A percentile compares a stretch with the other conserved stretches of the same genome.
phyloP scores from a whole-genome alignment of 441 rosid species.

The Francoa sonchifolia region DNA sequence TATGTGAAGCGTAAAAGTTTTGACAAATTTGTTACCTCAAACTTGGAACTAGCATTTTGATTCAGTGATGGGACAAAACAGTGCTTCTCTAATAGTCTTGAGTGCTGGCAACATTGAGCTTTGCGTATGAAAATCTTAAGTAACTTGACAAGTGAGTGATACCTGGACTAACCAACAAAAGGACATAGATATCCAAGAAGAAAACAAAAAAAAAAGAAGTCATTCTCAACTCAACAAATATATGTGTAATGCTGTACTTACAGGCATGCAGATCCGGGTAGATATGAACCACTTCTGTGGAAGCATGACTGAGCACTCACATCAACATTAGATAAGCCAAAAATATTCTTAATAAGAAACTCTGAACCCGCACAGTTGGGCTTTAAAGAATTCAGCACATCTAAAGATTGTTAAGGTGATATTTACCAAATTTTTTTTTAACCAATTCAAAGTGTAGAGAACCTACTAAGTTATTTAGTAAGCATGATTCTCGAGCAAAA shows the following conservation, averaged over 20 bases:
- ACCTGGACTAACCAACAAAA: slow-evolving; percentile 32
- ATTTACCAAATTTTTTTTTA: slow-evolving; percentile 2
- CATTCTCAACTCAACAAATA: not conserved
- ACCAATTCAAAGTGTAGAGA: slow-evolving; percentile 1
- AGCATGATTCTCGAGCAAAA: not conserved
- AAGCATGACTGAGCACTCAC: slow-evolving; percentile 31
- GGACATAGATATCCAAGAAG: not conserved
- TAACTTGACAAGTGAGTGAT: slow-evolving; percentile 41
- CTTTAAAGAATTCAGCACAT: slow-evolving; percentile 31
- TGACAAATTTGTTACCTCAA: slow-evolving; percentile 30
- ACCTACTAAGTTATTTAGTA: slow-evolving; percentile 1
- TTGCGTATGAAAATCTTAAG: slow-evolving; percentile 45
- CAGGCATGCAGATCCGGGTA: slow-evolving; percentile 56
- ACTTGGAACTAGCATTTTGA: slow-evolving; percentile 16
- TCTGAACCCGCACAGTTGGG: slow-evolving; percentile 36
- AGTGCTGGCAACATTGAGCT: slow-evolving; percentile 36
- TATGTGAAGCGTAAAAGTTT: not conserved
- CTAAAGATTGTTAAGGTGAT: slow-evolving; percentile 43
- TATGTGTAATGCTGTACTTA: slow-evolving; percentile 31
- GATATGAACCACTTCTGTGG: slow-evolving; percentile 28
- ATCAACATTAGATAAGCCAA: slow-evolving; percentile 36
- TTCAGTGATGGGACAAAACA: slow-evolving; percentile 30
- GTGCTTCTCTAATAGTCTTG: slow-evolving; percentile 53
- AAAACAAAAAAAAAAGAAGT: not conserved
- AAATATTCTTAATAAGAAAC: slow-evolving; percentile 37